Percentiles rank a stretch among this genome's conserved stretches.
These are phyloP conservation scores for Annulohypoxylon nitens DNA, from an alignment of 495 filamentous ascomycete genomes.

Conservation along the genomic window DNA sequence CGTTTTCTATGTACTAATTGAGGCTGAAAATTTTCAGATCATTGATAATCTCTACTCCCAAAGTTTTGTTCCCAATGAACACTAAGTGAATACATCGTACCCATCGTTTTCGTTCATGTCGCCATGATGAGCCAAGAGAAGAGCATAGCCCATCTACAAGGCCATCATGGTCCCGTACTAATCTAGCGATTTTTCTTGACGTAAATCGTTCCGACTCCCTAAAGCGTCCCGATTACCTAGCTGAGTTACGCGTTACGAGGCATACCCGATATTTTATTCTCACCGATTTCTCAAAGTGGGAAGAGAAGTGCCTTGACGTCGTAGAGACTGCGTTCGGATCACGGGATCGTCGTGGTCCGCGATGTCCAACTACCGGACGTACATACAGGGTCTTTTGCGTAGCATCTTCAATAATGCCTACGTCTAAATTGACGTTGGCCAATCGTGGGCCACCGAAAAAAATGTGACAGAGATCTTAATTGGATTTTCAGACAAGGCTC, in stretches of 20 bases:
- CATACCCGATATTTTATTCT: background rate
- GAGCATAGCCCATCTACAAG: background rate
- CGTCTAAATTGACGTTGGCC: background rate
- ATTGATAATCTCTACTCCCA: conserved; percentile 8
- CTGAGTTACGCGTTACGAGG: background rate
- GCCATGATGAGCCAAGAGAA: background rate
- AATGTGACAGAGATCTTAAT: conserved; percentile 2
- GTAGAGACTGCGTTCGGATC: background rate
- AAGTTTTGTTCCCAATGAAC: background rate
- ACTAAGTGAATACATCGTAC: background rate
- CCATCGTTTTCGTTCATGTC: background rate
- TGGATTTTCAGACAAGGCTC: conserved; percentile 8
- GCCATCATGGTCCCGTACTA: background rate
- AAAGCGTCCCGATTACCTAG: conserved; percentile 10
- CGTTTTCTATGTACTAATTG: conserved; percentile 9
- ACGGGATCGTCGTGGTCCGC: background rate
- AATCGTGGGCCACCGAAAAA: background rate
- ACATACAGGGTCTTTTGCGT: conserved; percentile 1
- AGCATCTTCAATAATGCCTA: conserved; percentile 6
- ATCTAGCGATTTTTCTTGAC: background rate
- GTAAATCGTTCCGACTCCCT: conserved; percentile 9
- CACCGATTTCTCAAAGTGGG: background rate
- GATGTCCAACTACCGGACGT: conserved; percentile 8
- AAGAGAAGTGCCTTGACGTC: background rate
- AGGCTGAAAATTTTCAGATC: conserved; percentile 2